These are phyloP conservation scores for Vitis rupestris DNA, from an alignment of 164 flowering plant genomes.

Conservation along the genomic window DNA sequence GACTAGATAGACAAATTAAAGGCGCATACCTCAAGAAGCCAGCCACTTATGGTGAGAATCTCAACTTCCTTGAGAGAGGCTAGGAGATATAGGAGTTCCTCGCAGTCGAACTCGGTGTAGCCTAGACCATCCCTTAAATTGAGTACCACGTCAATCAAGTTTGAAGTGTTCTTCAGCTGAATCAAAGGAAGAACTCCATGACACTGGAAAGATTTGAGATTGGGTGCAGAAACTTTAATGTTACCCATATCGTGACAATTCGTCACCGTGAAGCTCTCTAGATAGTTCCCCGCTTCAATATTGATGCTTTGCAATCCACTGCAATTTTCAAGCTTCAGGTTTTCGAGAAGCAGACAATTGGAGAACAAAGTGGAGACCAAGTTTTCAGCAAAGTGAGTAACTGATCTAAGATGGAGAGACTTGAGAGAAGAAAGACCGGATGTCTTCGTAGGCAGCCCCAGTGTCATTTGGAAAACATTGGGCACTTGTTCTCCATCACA, in stretches of 20 bases:
- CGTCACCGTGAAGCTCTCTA: neutral
- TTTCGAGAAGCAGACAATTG: slow-evolving; percentile 12
- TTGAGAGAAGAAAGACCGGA: slow-evolving; percentile 9
- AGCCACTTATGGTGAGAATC: slow-evolving; percentile 10
- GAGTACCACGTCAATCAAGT: slow-evolving; percentile 9
- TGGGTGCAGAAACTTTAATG: slow-evolving; percentile 5
- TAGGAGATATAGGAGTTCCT: slow-evolving; percentile 14
- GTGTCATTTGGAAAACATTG: neutral
- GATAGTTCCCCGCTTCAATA: slow-evolving; percentile 4
- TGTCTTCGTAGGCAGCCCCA: neutral
- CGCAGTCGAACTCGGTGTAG: slow-evolving; percentile 2
- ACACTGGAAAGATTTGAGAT: slow-evolving; percentile 5
- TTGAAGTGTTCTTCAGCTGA: slow-evolving; percentile 1
- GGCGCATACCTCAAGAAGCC: slow-evolving; percentile 21
- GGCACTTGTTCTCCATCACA: neutral
- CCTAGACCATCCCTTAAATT: slow-evolving; percentile 10
- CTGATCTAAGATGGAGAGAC: slow-evolving; percentile 14
- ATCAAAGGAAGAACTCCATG: slow-evolving; percentile 8
- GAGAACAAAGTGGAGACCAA: slow-evolving; percentile 10
- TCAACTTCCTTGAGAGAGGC: slow-evolving; percentile 16
- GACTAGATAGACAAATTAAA: neutral
- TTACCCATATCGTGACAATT: slow-evolving; percentile 7
- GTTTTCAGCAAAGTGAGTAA: neutral
- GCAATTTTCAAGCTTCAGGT: slow-evolving; percentile 20
- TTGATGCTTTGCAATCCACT: slow-evolving; percentile 7